Base-by-base conservation (phyloP, 257 asterid genomes). In the Perilla frutescens region DNA sequence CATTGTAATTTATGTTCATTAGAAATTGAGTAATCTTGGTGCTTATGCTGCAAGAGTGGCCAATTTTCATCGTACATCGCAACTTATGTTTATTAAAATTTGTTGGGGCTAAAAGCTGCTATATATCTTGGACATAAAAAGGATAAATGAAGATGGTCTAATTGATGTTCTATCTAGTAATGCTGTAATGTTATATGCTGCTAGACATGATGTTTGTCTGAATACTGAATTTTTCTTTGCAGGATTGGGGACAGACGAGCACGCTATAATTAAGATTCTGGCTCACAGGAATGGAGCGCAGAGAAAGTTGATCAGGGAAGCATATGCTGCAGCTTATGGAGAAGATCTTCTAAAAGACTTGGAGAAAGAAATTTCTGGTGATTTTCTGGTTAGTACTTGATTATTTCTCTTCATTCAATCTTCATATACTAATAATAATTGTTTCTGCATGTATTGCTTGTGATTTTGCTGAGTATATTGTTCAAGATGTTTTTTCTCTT, bases 161-260 rank as follows among this genome's bases (percentile, higher is more conserved):
- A 39, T 5, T n/a, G 55, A 49, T 49, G 55, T 49, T 49, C 55
- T 49, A 6, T 4, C 7, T 13, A 12, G 53, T 11, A 11, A 48
- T 31, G 32, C 8, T 44, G 36, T 53, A 43, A 61, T 31, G 39
- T n/a, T 69, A 8, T 34, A 1, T 61, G 70, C 1, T 34, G 37
- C 37, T 34, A 7, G 12, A 57, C 20, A 4, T 32, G 31, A 43
- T 73, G 12, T 31, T 4, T 63, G 1, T 55, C 15, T 71, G 74
- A 55, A 68, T 50, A 48, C 15, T 71, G 74, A 55, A 68, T 50
- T 15, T 36, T 4, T 51, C 5, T 58, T 71, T 75, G 75, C 83
- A 91, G 98, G 97, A 77, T 88, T 89, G 88, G 96, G 97, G 37
- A 93, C 96, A 64, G 81, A 93, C 66, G 98, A 93, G 81, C 80